Evolutionary conservation across 768 basidiomycete species (phyloP).

Genomic region (Leccinum aurantiacum): DNA sequence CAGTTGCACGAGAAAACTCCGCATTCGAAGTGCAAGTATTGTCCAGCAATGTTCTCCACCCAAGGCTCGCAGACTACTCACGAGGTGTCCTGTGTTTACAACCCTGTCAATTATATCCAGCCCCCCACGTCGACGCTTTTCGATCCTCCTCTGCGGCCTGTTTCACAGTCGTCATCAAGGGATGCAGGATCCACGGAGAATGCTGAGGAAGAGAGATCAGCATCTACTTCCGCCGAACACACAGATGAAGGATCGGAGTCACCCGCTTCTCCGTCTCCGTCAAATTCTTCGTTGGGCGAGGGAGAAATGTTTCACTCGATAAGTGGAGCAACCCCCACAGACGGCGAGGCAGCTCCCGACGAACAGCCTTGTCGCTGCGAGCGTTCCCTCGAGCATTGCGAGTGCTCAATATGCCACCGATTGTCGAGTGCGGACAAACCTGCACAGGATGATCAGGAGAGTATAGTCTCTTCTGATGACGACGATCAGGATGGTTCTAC

Average conservation of each 20-base stretch:
- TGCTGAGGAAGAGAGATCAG: neutral
- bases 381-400: neutral
- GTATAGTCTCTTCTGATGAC: slow-evolving; percentile 1
- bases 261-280: neutral
- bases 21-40: slow-evolving; percentile 11
- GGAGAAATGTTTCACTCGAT: slow-evolving; percentile 14
- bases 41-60: neutral
- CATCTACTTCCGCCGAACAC: neutral
- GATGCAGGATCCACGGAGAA: neutral
- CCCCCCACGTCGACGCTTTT: neutral
- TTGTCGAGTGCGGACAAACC: neutral
- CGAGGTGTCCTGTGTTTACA: slow-evolving; percentile 2
- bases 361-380: slow-evolving; percentile 1
- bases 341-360: neutral
- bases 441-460: neutral
- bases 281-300: slow-evolving; percentile 5
- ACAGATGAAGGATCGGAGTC: neutral
- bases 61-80: slow-evolving; percentile 1
- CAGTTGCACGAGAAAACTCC: neutral
- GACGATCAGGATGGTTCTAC: neutral
- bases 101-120: slow-evolving; percentile 1
- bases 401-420: slow-evolving; percentile 9
- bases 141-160: neutral
- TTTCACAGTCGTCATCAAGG: neutral
- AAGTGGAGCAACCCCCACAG: neutral